These are phyloP conservation scores for Tricholoma sp. DNA, from an alignment of 768 basidiomycete species.

Conservation along the genomic window DNA sequence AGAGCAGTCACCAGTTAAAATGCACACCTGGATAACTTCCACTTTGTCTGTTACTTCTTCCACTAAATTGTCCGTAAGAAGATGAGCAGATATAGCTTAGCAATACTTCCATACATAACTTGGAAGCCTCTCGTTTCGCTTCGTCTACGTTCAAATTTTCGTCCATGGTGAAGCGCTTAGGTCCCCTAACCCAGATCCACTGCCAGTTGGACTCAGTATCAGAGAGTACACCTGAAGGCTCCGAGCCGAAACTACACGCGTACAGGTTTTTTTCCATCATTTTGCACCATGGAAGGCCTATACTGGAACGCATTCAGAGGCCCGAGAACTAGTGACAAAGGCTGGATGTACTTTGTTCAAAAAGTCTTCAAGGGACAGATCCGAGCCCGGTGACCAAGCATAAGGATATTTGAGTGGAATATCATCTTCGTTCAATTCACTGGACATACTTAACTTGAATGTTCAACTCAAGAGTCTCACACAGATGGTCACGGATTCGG, in stretches of 20 bases:
- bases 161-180: conserved; percentile 19
- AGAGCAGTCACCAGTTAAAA: neutral
- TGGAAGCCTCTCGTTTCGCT: conserved; percentile 43
- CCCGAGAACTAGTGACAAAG: neutral
- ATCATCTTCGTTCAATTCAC: conserved; percentile 35
- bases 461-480: too few relatives aligned
- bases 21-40: conserved; percentile 53
- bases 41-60: conserved; percentile 51
- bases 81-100: neutral
- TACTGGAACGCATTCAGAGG: conserved; percentile 35
- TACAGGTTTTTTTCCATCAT: conserved; percentile 73
- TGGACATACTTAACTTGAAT: conserved; percentile 16
- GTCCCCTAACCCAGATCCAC: conserved; percentile 63
- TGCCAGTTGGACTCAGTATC: conserved; percentile 19
- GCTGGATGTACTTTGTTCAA: conserved; percentile 41
- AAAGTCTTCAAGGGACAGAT: conserved; percentile 45
- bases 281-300: conserved; percentile 72
- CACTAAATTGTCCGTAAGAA: conserved; percentile 33
- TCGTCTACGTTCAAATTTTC: conserved; percentile 14
- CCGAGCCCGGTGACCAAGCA: conserved; percentile 41
- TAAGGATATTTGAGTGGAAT: conserved; percentile 42
- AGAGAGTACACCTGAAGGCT: neutral
- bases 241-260: conserved; percentile 14
- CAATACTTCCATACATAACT: conserved; percentile 31
- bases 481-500: too few relatives aligned